Evolutionary conservation across 1,284 basidiomycete species (phyloP).

Genomic region (Phylloporus gajari): DNA sequence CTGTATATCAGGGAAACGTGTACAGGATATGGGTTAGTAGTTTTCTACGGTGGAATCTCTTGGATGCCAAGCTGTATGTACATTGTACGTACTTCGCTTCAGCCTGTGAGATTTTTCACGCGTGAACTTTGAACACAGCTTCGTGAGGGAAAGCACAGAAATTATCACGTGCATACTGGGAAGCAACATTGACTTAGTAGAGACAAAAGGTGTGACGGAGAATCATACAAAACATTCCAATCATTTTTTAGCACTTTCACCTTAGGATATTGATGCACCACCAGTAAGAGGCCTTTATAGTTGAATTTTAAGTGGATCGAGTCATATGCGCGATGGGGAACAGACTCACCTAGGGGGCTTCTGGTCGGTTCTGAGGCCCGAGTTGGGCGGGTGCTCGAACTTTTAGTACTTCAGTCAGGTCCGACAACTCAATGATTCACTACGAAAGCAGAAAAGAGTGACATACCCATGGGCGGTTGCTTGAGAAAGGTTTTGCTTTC

Average conservation of each 20-base stretch:
- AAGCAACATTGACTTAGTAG: not conserved
- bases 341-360: not conserved
- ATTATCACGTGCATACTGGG: too few species aligned
- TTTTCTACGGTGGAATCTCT: constrained; percentile 1
- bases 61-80: too few species aligned
- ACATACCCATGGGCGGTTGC: not conserved
- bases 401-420: not conserved
- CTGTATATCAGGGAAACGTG: not conserved
- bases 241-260: too few species aligned
- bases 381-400: not conserved
- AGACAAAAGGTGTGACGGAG: not conserved
- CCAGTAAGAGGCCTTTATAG: too few species aligned
- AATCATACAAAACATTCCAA: not conserved
- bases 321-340: not conserved
- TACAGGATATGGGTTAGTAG: not conserved
- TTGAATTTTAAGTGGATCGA: too few species aligned
- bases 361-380: not conserved
- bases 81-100: too few species aligned
- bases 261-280: too few species aligned
- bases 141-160: not conserved
- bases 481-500: not conserved
- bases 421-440: not conserved
- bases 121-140: not conserved
- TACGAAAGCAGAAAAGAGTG: too few species aligned
- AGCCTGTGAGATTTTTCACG: too few species aligned